Conservation (phyloP, 345 rosid genomes). For the Eucalyptus paniculata region DNA sequence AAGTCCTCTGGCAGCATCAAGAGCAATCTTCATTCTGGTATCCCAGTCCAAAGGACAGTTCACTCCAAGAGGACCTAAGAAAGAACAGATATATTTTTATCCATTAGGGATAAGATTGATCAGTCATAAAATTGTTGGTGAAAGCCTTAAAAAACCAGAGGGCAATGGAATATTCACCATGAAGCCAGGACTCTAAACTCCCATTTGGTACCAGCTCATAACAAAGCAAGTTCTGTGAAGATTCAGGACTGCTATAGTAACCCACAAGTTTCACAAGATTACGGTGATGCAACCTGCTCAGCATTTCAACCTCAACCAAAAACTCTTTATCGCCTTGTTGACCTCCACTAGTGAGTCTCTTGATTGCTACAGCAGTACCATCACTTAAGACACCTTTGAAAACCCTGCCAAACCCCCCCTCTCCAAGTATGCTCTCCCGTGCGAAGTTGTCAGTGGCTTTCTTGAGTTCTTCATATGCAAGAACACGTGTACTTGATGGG, state of each 20-base stretch:
- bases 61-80: constrained; percentile 78
- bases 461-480: constrained; percentile 90
- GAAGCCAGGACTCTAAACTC: constrained; percentile 96
- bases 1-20: constrained; percentile 98
- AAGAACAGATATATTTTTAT: neutral
- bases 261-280: constrained; percentile 98
- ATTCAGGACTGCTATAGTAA: constrained; percentile 78
- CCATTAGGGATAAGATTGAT: neutral
- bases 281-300: constrained; percentile 98
- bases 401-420: constrained; percentile 98
- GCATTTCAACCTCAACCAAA: constrained; percentile 97
- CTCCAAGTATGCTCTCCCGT: constrained; percentile 78
- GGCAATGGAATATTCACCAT: constrained; percentile 34
- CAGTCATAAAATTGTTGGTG: neutral
- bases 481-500: constrained; percentile 80
- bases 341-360: constrained; percentile 87
- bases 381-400: constrained; percentile 93
- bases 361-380: constrained; percentile 98
- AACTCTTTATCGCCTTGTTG: constrained; percentile 97
- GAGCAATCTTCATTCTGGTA: constrained; percentile 96
- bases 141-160: neutral
- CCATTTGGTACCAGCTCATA: constrained; percentile 99
- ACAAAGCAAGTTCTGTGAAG: constrained; percentile 88
- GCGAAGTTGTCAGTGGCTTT: constrained; percentile 93
- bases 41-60: constrained; percentile 98